phyloP scores from a whole-genome alignment of 2,329 filamentous ascomycete genomes.

The Atkinsonella hypoxylon region DNA sequence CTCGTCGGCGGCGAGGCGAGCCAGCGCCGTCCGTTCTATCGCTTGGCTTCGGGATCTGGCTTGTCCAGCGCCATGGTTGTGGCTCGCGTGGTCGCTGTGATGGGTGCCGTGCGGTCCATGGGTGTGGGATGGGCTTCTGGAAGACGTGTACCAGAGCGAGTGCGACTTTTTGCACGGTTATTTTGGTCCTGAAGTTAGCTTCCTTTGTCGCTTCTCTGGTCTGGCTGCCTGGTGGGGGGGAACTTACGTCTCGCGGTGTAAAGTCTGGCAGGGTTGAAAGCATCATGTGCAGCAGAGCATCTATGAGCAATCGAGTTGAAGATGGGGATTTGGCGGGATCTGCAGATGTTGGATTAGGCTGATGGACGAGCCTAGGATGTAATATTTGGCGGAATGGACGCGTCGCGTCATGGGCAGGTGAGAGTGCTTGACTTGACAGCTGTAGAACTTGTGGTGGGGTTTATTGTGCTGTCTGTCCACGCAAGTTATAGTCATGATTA shows the following conservation, averaged over 20 bases:
- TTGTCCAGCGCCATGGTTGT: slow-evolving; percentile 19
- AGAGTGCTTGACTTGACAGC: too few species aligned
- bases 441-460: too few species aligned
- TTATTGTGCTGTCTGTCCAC: too few species aligned
- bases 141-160: slow-evolving; percentile 61
- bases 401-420: too few species aligned
- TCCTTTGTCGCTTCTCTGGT: too few species aligned
- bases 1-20: slow-evolving; percentile 65
- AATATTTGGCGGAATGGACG: too few species aligned
- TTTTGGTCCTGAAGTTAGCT: not conserved
- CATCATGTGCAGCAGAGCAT: slow-evolving; percentile 27
- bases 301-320: too few species aligned
- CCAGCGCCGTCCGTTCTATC: slow-evolving; percentile 49
- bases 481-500: too few species aligned
- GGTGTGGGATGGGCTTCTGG: slow-evolving; percentile 35
- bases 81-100: slow-evolving; percentile 16
- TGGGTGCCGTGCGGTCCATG: slow-evolving; percentile 22
- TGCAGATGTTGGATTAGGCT: not conserved
- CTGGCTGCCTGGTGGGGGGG: not conserved
- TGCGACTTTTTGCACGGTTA: slow-evolving; percentile 41
- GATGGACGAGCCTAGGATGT: not conserved
- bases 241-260: slow-evolving; percentile 55
- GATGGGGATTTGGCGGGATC: not conserved
- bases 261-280: slow-evolving; percentile 54
- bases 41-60: slow-evolving; percentile 30